These are phyloP conservation scores for Skeletonema tropicum DNA, from an alignment of 108 stramenopile species.

Conservation along the genomic window DNA sequence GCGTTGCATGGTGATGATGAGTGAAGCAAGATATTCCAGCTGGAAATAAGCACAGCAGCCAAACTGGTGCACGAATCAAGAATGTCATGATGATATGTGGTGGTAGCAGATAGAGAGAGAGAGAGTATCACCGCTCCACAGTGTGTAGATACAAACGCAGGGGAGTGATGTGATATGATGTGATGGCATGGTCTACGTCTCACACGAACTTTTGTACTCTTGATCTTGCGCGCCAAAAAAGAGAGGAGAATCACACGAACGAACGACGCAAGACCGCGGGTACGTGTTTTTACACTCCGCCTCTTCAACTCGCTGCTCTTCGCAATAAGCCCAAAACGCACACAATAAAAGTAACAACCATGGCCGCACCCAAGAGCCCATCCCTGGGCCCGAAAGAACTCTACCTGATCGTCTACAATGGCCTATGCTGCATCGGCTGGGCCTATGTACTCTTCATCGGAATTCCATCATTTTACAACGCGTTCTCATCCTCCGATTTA, in stretches of 20 bases:
- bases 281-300: neutral
- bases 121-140: no score
- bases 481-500: slow-evolving; percentile 19
- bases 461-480: slow-evolving; percentile 48
- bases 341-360: neutral
- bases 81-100: neutral
- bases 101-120: neutral
- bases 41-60: neutral
- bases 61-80: neutral
- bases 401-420: slow-evolving; percentile 92
- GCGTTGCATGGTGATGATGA: neutral
- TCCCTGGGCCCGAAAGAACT: slow-evolving; percentile 51
- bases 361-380: slow-evolving; percentile 9
- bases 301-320: no score
- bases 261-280: neutral
- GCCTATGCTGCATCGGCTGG: slow-evolving; percentile 88
- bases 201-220: no score
- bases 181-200: no score
- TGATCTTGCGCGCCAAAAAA: neutral
- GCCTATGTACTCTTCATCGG: slow-evolving; percentile 67
- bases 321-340: neutral
- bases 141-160: no score
- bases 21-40: neutral
- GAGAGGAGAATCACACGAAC: neutral
- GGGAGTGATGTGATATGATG: no score